A percentile compares a stretch with the other conserved stretches of the same genome.
Evolutionary conservation across 306 rosid species (phyloP).

Genomic region (Phaseolus lunatus): DNA sequence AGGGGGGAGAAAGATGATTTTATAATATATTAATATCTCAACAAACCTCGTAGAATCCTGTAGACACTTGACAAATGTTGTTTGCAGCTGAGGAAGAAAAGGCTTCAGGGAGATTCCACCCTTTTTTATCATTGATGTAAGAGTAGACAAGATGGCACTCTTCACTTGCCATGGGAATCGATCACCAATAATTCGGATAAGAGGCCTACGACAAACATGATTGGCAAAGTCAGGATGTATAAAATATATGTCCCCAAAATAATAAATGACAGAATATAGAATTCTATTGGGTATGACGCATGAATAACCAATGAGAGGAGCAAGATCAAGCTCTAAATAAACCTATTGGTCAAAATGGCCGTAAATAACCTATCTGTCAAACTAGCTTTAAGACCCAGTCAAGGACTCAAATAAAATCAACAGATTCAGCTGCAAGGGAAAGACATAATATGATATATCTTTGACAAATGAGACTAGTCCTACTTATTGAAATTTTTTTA

Average conservation of each 20-base stretch:
- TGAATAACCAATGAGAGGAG: background rate
- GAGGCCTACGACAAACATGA: slow-evolving; percentile 72
- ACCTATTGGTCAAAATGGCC: background rate
- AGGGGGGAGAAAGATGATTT: background rate
- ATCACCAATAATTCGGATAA: slow-evolving; percentile 94
- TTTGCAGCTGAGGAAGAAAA: slow-evolving; percentile 99
- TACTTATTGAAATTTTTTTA: background rate
- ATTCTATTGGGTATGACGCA: slow-evolving; percentile 6
- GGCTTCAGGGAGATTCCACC: slow-evolving; percentile 91
- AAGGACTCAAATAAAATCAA: background rate
- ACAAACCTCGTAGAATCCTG: slow-evolving; percentile 91
- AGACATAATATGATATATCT: slow-evolving; percentile 2
- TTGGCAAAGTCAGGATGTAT: slow-evolving; percentile 49
- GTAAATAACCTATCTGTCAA: slow-evolving; percentile 8
- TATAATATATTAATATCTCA: background rate
- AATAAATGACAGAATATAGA: slow-evolving; percentile 13
- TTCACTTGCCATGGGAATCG: slow-evolving; percentile 99
- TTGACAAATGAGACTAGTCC: slow-evolving; percentile 2
- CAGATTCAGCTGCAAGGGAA: background rate
- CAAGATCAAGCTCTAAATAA: background rate
- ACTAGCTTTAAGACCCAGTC: background rate
- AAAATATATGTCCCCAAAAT: background rate
- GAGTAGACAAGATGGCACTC: slow-evolving; percentile 94
- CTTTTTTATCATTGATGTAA: slow-evolving; percentile 79
- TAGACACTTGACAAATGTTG: slow-evolving; percentile 94